Evolutionary conservation across 1,139 yeast species (phyloP).

Genomic region (Eremothecium sinecaudum): DNA sequence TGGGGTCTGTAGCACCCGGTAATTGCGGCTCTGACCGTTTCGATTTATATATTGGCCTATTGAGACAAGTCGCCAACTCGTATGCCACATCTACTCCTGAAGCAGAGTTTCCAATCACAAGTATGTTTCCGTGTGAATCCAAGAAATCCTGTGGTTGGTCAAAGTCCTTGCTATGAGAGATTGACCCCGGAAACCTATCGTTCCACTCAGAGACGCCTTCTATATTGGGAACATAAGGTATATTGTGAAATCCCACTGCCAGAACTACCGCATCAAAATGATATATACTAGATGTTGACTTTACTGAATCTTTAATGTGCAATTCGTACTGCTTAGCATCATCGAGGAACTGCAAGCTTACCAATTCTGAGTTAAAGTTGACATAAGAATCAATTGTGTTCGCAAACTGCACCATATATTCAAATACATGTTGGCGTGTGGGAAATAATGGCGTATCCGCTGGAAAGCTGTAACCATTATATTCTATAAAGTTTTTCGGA

Average conservation of each 20-base stretch:
- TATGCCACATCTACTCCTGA: constrained; percentile 48
- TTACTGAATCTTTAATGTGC: constrained; percentile 31
- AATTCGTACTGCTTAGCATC: constrained; percentile 36
- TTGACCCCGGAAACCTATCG: constrained; percentile 36
- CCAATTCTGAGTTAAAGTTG: constrained; percentile 35
- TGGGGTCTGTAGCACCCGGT: constrained; percentile 37
- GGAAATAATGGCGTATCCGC: constrained; percentile 42
- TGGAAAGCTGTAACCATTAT: constrained; percentile 41
- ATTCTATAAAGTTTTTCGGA: constrained; percentile 50
- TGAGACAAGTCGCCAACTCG: constrained; percentile 36
- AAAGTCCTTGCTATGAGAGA: constrained; percentile 52
- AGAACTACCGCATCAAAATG: constrained; percentile 46
- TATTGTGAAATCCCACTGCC: constrained; percentile 50
- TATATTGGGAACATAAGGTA: constrained; percentile 47
- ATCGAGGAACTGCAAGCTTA: constrained; percentile 26
- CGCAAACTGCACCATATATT: constrained; percentile 41
- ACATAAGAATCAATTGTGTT: constrained; percentile 33
- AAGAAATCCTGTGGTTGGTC: constrained; percentile 38
- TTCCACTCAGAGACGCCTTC: constrained; percentile 46
- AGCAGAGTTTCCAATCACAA: constrained; percentile 51
- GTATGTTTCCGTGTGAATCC: constrained; percentile 35
- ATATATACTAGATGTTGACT: constrained; percentile 29
- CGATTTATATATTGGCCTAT: constrained; percentile 37
- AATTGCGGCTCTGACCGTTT: constrained; percentile 35
- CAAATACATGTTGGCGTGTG: constrained; percentile 39